A percentile compares a stretch with the other conserved stretches of the same genome.
phyloP scores from a whole-genome alignment of 805 yeast genomes.

The Ogataea allantospora region DNA sequence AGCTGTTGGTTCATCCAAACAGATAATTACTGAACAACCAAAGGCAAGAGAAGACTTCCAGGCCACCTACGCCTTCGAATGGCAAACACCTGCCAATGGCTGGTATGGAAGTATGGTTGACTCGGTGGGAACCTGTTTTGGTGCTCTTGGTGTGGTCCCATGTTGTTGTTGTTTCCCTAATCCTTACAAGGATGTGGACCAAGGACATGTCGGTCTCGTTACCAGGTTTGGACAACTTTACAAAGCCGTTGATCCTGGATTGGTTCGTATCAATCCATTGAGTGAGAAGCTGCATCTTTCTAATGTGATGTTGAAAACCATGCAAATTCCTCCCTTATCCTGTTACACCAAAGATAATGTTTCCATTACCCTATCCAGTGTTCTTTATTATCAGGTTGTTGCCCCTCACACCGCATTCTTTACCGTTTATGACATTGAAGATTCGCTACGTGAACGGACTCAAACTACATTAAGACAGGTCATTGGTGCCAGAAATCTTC shows the following conservation, averaged over 20 bases:
- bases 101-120: conserved; percentile 39
- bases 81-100: conserved; percentile 35
- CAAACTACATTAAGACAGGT: conserved; percentile 74
- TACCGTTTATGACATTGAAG: conserved; percentile 51
- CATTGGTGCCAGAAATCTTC: conserved; percentile 61
- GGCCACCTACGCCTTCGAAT: conserved; percentile 31
- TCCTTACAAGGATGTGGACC: conserved; percentile 58
- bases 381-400: conserved; percentile 61
- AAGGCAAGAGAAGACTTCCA: conserved; percentile 24
- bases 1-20: neutral
- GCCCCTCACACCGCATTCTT: conserved; percentile 67
- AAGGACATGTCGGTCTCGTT: conserved; percentile 68
- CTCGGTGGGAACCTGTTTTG: conserved; percentile 45
- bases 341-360: conserved; percentile 75
- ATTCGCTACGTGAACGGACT: conserved; percentile 62
- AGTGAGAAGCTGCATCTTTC: conserved; percentile 53
- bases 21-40: conserved; percentile 22
- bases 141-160: conserved; percentile 54
- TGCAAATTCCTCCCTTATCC: conserved; percentile 63
- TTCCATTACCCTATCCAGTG: conserved; percentile 59
- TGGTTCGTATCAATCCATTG: conserved; percentile 62
- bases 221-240: conserved; percentile 66
- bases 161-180: conserved; percentile 52
- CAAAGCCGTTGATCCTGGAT: conserved; percentile 67
- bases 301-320: conserved; percentile 54